Base-by-base conservation (phyloP, 768 basidiomycete species). In the Rhodotorula kratochvilovae region DNA sequence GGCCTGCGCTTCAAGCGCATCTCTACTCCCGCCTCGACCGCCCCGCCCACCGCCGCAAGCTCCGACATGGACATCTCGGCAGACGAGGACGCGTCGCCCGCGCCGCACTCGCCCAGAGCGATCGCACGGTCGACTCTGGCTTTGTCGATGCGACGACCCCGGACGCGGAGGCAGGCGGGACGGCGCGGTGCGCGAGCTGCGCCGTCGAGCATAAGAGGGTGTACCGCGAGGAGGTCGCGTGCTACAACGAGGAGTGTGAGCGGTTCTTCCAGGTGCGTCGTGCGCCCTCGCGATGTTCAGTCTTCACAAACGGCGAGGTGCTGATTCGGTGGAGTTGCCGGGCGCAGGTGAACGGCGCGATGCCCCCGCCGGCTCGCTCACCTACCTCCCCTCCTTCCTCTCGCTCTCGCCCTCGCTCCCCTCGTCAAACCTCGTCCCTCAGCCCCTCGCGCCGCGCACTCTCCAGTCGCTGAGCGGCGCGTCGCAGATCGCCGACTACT, bases 221-320 rank as follows among this genome's bases (percentile, higher is more conserved):
- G 45, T 74, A 66, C 45, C 16, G 35, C 1, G 63, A 51, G 33
- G 42, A 27, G 23, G 59, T 71, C 25, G 23, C 45, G 19, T 74
- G 73, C 58, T 74, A 74, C 69, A 61, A 74, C 55, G 73, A 74
- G 39, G 42, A 33, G 1, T 74, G 73, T 46, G 15, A 16, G 10
- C 19, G n/a, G 36, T 74, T 74, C 69, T 74, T 74, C 66, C 45
- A 56, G 15, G 68, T 73, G 13, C 23, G 68, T 46, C 23, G 10
- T 1, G 3, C 25, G 36, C 29, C 2, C n/a, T 31, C 39, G 4
- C 36, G 10, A 23, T 3, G 35, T 21, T 55, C 16, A 4, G 48
- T 23, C 8, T n/a, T 3, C 25, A 2, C 2, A 3, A 6, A 0
- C 42, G 19, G 6, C 19, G 23, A 29, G 3, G n/a, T 0, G 15